Evolutionary conservation across 1,284 basidiomycete genomes (phyloP).

Genomic region (Cutaneotrichosporon sp.): DNA sequence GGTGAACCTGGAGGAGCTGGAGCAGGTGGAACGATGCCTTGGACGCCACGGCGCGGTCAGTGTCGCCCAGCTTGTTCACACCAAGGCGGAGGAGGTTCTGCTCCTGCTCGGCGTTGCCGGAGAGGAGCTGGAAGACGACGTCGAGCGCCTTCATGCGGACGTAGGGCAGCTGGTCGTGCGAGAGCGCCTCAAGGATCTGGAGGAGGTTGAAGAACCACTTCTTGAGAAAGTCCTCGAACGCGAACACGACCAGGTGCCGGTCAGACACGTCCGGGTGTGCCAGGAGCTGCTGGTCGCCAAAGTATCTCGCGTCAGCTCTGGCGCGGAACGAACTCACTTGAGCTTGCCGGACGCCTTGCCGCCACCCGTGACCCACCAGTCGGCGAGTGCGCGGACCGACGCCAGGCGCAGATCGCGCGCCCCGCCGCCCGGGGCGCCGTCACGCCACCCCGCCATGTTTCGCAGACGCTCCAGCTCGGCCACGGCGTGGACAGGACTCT

Average conservation of each 20-base stretch:
- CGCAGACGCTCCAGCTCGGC: conserved; percentile 72
- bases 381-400: conserved; percentile 81
- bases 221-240: conserved; percentile 96
- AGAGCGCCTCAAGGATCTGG: conserved; percentile 84
- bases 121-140: conserved; percentile 72
- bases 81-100: conserved; percentile 88
- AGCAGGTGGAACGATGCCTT: conserved; percentile 85
- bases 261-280: conserved; percentile 64
- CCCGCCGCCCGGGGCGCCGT: conserved; percentile 40
- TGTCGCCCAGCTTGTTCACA: conserved; percentile 93
- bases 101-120: conserved; percentile 92
- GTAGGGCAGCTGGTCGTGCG: conserved; percentile 81
- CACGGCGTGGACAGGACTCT: conserved; percentile 83
- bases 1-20: conserved; percentile 83
- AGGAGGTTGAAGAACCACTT: conserved; percentile 92
- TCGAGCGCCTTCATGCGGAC: conserved; percentile 74
- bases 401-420: conserved; percentile 81
- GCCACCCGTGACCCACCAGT: conserved; percentile 95
- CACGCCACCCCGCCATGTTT: conserved; percentile 72
- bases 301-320: conserved; percentile 58
- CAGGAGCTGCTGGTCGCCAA: conserved; percentile 80
- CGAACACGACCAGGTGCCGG: conserved; percentile 72
- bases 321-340: conserved; percentile 54
- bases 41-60: conserved; percentile 80
- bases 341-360: conserved; percentile 67